Conservation (phyloP, 2,329 filamentous ascomycete species). For the Fusarium siculi region DNA sequence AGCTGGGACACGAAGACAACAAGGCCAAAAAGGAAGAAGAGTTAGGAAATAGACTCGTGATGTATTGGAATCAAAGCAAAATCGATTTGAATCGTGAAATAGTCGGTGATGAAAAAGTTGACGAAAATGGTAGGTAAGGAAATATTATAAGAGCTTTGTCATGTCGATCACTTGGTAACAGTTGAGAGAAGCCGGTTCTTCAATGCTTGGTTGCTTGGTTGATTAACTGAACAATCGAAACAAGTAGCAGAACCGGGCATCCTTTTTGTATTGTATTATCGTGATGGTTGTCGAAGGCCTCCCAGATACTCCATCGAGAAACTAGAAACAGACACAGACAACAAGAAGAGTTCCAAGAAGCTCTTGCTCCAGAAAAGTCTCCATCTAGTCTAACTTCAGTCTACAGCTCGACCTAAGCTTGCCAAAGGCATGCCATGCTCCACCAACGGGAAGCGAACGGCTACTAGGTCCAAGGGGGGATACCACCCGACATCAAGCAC, state of each 20-base stretch:
- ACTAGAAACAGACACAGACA: conserved; percentile 20
- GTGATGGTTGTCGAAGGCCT: conserved; percentile 43
- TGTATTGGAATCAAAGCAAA: conserved; percentile 15
- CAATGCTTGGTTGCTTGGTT: conserved; percentile 37
- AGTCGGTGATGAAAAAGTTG: conserved; percentile 9
- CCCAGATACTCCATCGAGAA: conserved; percentile 34
- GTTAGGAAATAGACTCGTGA: not conserved
- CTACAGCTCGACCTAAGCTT: conserved; percentile 25
- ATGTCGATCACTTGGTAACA: conserved; percentile 37
- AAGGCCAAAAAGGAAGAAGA: not conserved
- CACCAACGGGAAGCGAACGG: conserved; percentile 45
- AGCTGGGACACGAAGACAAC: not conserved
- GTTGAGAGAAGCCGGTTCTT: conserved; percentile 44
- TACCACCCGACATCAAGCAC: conserved; percentile 28
- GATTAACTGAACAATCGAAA: conserved; percentile 26
- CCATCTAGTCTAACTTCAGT: conserved; percentile 28
- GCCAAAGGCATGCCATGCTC: conserved; percentile 30
- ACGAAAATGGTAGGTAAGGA: conserved; percentile 22
- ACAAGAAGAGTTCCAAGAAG: conserved; percentile 18
- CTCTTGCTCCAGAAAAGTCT: conserved; percentile 37
- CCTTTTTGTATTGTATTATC: conserved; percentile 46
- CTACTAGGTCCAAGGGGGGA: conserved; percentile 38
- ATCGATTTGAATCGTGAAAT: not conserved
- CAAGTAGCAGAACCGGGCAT: conserved; percentile 33
- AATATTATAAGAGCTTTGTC: conserved; percentile 34